Percentiles rank a stretch among this genome's conserved stretches.
These are phyloP conservation scores for Thymus quinquecostatus DNA, from an alignment of 257 asterid species.

Conservation along the genomic window DNA sequence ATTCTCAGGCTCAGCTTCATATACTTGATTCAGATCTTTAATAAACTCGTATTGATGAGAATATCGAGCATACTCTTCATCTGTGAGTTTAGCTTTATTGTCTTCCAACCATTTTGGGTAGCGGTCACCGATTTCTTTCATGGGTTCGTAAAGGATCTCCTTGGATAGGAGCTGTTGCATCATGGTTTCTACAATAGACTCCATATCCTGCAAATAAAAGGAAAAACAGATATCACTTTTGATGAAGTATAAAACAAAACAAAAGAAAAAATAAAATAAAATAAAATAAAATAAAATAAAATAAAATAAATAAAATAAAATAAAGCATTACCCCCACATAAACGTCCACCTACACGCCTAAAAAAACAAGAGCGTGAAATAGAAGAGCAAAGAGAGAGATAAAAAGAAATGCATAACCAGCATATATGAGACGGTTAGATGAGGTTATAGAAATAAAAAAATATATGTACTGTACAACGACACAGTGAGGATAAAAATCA, in stretches of 20 bases:
- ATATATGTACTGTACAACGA: background rate
- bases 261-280: background rate
- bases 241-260: conserved; percentile 1
- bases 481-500: background rate
- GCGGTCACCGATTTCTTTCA: conserved; percentile 94
- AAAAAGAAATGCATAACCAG: background rate
- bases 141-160: conserved; percentile 93
- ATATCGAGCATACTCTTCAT: conserved; percentile 69
- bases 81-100: conserved; percentile 62
- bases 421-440: background rate
- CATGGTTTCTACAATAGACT: conserved; percentile 91
- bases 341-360: no score
- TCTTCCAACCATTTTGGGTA: conserved; percentile 91
- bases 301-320: background rate
- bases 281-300: background rate
- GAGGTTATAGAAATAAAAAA: no score
- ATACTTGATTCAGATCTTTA: conserved; percentile 66
- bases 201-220: conserved; percentile 70
- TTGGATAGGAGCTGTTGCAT: conserved; percentile 97
- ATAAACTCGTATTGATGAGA: conserved; percentile 66
- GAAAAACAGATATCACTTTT: conserved; percentile 2
- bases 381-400: background rate
- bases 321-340: background rate
- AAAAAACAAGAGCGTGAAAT: no score
- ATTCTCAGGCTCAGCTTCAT: conserved; percentile 79